These are phyloP conservation scores for Cokeromyces recurvatus DNA, from an alignment of 371 early-diverging fungal species.

Conservation along the genomic window DNA sequence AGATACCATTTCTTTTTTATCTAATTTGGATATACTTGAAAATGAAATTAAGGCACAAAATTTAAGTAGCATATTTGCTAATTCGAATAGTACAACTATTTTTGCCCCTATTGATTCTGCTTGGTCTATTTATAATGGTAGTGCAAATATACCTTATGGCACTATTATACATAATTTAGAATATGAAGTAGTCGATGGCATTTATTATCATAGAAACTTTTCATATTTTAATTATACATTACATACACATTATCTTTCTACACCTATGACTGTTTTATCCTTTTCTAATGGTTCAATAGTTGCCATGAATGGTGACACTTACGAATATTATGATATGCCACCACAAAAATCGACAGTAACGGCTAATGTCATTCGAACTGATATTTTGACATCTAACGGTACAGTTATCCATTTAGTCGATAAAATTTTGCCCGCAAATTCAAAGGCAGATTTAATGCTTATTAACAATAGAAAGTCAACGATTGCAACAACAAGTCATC, in stretches of 20 bases:
- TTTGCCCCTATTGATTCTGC: slow-evolving; percentile 23
- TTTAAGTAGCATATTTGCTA: slow-evolving; percentile 17
- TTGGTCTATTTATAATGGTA: slow-evolving; percentile 18
- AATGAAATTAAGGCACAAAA: slow-evolving; percentile 16
- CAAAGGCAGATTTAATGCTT: too few relatives aligned
- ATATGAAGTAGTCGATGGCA: slow-evolving; percentile 22
- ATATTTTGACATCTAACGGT: slow-evolving; percentile 17
- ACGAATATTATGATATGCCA: not conserved
- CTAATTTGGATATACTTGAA: slow-evolving; percentile 16
- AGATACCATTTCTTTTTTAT: slow-evolving; percentile 16
- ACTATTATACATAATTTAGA: slow-evolving; percentile 25
- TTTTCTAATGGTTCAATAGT: not conserved
- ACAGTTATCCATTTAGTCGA: slow-evolving; percentile 28
- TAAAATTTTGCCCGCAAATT: slow-evolving; percentile 12
- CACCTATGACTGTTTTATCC: slow-evolving; percentile 3
- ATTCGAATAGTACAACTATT: slow-evolving; percentile 23
- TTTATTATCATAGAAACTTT: slow-evolving; percentile 12
- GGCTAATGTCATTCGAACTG: slow-evolving; percentile 15
- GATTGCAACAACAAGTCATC: too few relatives aligned
- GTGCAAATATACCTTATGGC: slow-evolving; percentile 23
- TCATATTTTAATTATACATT: slow-evolving; percentile 6
- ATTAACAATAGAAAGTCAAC: too few relatives aligned
- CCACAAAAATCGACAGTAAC: too few relatives aligned
- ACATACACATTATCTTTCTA: slow-evolving; percentile 4
- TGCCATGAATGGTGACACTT: slow-evolving; percentile 6